These are phyloP conservation scores for Pichia deserticola DNA, from an alignment of 805 yeast genomes.

Conservation along the genomic window DNA sequence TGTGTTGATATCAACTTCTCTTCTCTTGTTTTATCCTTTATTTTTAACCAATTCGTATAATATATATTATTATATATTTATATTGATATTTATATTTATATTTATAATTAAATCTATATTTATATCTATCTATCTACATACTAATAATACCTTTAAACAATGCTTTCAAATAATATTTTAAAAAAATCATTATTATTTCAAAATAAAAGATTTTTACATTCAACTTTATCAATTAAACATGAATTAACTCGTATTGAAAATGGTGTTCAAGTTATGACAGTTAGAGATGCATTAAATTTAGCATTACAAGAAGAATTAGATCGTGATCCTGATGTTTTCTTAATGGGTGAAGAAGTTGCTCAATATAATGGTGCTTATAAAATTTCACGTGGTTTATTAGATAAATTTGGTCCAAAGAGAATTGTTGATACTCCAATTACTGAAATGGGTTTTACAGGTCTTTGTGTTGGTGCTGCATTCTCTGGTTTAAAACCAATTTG, in stretches of 20 bases:
- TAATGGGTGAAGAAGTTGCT: conserved; percentile 99
- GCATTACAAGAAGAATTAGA: conserved; percentile 98
- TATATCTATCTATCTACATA: too few relatives aligned
- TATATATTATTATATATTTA: too few relatives aligned
- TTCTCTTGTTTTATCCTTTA: too few relatives aligned
- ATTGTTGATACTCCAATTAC: conserved; percentile 96
- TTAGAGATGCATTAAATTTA: conserved; percentile 92
- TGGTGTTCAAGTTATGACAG: conserved; percentile 54
- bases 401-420: conserved; percentile 90
- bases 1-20: too few relatives aligned
- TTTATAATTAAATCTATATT: too few relatives aligned
- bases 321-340: conserved; percentile 86
- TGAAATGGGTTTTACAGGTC: conserved; percentile 97
- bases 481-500: conserved; percentile 94
- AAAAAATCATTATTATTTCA: neutral
- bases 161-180: neutral
- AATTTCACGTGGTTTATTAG: conserved; percentile 90
- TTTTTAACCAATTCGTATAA: too few relatives aligned
- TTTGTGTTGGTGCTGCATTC: conserved; percentile 93
- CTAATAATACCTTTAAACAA: neutral
- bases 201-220: conserved; percentile 4
- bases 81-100: too few relatives aligned
- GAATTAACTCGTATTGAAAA: conserved; percentile 12
- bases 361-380: conserved; percentile 99
- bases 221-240: conserved; percentile 1